Evolutionary conservation across 2,329 filamentous ascomycete genomes (phyloP).

Genomic region (Thermothelomyces thermophilus): DNA sequence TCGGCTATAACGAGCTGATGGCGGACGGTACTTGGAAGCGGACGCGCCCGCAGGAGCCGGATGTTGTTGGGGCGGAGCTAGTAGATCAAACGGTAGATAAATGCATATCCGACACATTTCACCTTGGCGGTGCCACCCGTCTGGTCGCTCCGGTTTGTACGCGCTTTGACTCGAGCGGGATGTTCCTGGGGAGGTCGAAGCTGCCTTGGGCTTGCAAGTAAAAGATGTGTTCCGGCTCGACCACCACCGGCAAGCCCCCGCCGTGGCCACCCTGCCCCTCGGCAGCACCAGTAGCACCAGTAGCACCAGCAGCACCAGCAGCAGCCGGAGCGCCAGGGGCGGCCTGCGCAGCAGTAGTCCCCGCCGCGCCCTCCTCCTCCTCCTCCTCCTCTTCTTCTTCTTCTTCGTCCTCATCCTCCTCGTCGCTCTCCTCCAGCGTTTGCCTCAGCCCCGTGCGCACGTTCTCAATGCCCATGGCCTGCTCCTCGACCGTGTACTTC

Average conservation of each 20-base stretch:
- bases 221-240: conserved; percentile 41
- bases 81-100: no score
- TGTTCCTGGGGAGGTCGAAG: conserved; percentile 38
- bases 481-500: conserved; percentile 66
- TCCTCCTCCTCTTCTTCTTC: conserved; percentile 38
- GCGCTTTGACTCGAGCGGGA: conserved; percentile 32
- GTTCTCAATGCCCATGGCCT: conserved; percentile 57
- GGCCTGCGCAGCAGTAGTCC: neutral
- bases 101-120: neutral
- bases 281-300: neutral
- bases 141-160: conserved; percentile 10
- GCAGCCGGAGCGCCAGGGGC: conserved; percentile 10
- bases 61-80: neutral
- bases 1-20: neutral
- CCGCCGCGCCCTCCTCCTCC: conserved; percentile 34
- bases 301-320: conserved; percentile 3
- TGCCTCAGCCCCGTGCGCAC: conserved; percentile 65
- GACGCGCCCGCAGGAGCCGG: neutral
- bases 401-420: conserved; percentile 54
- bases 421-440: conserved; percentile 43
- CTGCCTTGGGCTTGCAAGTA: conserved; percentile 42
- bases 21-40: neutral
- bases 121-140: conserved; percentile 9
- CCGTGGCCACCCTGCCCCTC: neutral
- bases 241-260: conserved; percentile 14